These are phyloP conservation scores for Platanus orientalis DNA, from an alignment of 164 flowering plant genomes.

Conservation along the genomic window DNA sequence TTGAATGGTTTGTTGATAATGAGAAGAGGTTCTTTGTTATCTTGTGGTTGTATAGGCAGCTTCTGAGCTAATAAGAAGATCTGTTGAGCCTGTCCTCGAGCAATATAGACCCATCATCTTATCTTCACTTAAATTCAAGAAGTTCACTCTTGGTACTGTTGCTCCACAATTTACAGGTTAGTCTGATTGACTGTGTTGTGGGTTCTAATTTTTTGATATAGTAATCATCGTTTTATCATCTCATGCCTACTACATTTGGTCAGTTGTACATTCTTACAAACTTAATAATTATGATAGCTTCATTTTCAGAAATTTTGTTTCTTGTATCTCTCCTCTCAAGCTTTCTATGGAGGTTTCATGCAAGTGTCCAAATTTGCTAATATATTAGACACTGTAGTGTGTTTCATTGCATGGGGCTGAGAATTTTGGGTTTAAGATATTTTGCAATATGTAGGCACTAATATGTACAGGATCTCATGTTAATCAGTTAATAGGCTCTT, in stretches of 20 bases:
- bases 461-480: neutral
- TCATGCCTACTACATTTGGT: too few species aligned
- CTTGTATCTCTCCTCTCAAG: too few species aligned
- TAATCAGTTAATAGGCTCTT: too few species aligned
- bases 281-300: too few species aligned
- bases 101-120: conserved; percentile 74
- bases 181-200: conserved; percentile 3
- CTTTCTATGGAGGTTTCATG: too few species aligned
- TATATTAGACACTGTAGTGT: too few species aligned
- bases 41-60: conserved; percentile 60
- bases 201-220: too few species aligned
- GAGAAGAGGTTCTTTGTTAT: neutral
- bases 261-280: too few species aligned
- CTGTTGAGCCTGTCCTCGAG: conserved; percentile 86
- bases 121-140: conserved; percentile 76
- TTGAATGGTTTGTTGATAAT: neutral
- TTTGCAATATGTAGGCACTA: neutral
- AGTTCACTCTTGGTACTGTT: conserved; percentile 96
- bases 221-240: too few species aligned
- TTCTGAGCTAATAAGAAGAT: conserved; percentile 77
- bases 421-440: neutral
- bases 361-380: neutral
- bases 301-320: too few species aligned
- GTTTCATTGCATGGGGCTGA: too few species aligned
- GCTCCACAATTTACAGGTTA: conserved; percentile 98